Conservation (phyloP, 108 stramenopile genomes). For the Schizochytrium sp. region DNA sequence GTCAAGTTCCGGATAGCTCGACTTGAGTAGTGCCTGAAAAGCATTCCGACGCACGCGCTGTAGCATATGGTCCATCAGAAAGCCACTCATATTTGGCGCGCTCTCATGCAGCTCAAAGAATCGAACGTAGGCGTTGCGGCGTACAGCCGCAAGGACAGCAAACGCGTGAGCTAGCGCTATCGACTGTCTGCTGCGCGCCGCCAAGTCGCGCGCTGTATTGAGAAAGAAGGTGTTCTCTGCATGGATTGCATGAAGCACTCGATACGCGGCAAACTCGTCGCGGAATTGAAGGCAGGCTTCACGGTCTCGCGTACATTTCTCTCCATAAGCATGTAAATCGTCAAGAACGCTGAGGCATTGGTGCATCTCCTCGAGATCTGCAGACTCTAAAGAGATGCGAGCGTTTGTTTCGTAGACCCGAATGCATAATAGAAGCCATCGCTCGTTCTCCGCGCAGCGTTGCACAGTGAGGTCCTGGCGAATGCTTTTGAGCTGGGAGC, state of each 20-base stretch:
- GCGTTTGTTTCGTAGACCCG: conserved; percentile 72
- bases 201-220: conserved; percentile 8
- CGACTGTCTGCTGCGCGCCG: conserved; percentile 10
- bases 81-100: conserved; percentile 39
- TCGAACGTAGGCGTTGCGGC: conserved; percentile 7
- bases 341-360: conserved; percentile 70
- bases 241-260: conserved; percentile 59
- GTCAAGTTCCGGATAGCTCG: background rate
- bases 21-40: background rate
- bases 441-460: conserved; percentile 45
- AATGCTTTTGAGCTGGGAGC: conserved; percentile 71
- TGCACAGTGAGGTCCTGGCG: conserved; percentile 78
- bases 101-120: conserved; percentile 36
- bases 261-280: conserved; percentile 66
- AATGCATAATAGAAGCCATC: conserved; percentile 13
- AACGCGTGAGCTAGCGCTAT: conserved; percentile 31
- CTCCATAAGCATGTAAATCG: conserved; percentile 26
- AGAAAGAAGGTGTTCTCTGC: conserved; percentile 27
- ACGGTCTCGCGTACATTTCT: background rate
- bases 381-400: conserved; percentile 63
- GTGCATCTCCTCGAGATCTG: conserved; percentile 72
- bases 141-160: conserved; percentile 14
- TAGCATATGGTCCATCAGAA: conserved; percentile 20
- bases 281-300: conserved; percentile 26
- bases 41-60: background rate